Conservation (phyloP, 805 yeast species). For the Candida succiphila region DNA sequence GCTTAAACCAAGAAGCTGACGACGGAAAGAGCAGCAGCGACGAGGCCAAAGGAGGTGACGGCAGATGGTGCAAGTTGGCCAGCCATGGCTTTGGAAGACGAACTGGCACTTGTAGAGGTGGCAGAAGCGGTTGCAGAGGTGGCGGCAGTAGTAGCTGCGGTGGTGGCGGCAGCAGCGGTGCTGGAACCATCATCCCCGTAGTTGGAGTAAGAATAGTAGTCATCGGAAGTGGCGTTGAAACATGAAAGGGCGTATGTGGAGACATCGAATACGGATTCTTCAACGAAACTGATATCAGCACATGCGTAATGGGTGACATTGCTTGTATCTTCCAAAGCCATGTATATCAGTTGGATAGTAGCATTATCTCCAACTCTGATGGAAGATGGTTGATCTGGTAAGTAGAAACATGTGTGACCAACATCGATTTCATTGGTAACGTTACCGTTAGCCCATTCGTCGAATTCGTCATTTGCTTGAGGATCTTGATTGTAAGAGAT, state of each 20-base stretch:
- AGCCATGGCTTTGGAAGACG: too few relatives aligned
- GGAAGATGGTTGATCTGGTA: slow-evolving; percentile 30
- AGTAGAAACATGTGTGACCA: slow-evolving; percentile 36
- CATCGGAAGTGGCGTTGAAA: slow-evolving; percentile 31
- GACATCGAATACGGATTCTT: slow-evolving; percentile 27
- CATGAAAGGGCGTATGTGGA: slow-evolving; percentile 25
- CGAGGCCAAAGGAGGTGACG: slow-evolving; percentile 1
- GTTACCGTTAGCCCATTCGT: slow-evolving; percentile 28
- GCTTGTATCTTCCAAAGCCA: slow-evolving; percentile 28
- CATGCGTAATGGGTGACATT: slow-evolving; percentile 36
- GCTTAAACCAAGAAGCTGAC: background rate
- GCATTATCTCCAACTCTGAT: slow-evolving; percentile 30
- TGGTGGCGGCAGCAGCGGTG: slow-evolving; percentile 4
- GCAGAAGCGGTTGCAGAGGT: slow-evolving; percentile 7
- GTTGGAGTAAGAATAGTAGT: slow-evolving; percentile 24
- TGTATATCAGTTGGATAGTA: slow-evolving; percentile 34
- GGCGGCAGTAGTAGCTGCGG: slow-evolving; percentile 6
- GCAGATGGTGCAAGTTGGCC: slow-evolving; percentile 1
- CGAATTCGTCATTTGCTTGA: slow-evolving; percentile 27
- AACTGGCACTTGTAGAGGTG: slow-evolving; percentile 4
- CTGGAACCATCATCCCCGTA: slow-evolving; percentile 16
- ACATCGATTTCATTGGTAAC: slow-evolving; percentile 28
- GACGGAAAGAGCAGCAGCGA: slow-evolving; percentile 1
- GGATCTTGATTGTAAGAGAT: slow-evolving; percentile 32
- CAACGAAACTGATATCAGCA: slow-evolving; percentile 34